Percentiles rank a stretch among this genome's conserved stretches.
Conservation (phyloP, 2,329 filamentous ascomycete species). For the Phaeosphaeria sp. region DNA sequence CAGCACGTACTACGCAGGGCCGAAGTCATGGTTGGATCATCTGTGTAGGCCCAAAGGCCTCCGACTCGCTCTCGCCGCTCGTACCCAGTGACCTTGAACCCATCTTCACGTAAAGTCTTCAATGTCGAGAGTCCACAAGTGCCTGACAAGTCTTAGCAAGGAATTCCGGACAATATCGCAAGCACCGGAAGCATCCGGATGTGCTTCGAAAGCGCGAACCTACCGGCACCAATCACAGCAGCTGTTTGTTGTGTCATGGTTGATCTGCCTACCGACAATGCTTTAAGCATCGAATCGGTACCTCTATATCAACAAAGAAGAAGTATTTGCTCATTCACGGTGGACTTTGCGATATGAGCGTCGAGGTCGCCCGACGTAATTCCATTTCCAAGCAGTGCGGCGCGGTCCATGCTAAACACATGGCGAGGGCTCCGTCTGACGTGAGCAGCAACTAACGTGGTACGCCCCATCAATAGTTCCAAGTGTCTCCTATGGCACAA, state of each 20-base stretch:
- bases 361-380: too few relatives aligned
- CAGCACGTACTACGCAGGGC: slow-evolving; percentile 37
- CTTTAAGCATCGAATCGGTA: neutral
- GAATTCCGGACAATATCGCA: neutral
- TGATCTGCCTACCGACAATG: neutral
- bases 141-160: slow-evolving; percentile 1
- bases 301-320: too few relatives aligned
- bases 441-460: neutral
- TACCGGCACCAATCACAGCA: slow-evolving; percentile 17
- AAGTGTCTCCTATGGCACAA: too few relatives aligned
- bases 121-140: slow-evolving; percentile 20
- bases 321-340: too few relatives aligned
- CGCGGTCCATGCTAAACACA: neutral
- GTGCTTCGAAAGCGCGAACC: neutral
- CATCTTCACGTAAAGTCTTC: slow-evolving; percentile 54
- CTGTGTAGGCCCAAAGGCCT: slow-evolving; percentile 54
- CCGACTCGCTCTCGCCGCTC: slow-evolving; percentile 52
- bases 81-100: slow-evolving; percentile 51
- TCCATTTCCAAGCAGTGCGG: neutral
- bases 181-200: neutral
- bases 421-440: neutral
- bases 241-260: slow-evolving; percentile 14
- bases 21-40: slow-evolving; percentile 30
- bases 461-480: neutral
- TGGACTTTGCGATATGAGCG: too few relatives aligned